Conservation (phyloP, 108 stramenopile genomes). For the Cylindrotheca closterium region DNA sequence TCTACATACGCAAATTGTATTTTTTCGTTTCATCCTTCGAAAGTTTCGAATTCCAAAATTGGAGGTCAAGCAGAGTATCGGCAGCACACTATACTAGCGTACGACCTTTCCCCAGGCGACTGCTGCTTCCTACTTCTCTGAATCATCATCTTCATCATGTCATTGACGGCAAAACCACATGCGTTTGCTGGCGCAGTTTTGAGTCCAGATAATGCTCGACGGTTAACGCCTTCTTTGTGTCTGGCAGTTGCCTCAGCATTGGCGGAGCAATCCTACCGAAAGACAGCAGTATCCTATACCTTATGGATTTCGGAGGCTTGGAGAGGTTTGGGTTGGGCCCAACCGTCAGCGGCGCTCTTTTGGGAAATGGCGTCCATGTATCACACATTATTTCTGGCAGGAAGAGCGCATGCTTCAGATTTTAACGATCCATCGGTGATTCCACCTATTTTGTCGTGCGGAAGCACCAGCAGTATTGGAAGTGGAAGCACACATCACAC, state of each 20-base stretch:
- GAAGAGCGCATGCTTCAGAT: conserved; percentile 46
- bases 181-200: conserved; percentile 80
- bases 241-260: conserved; percentile 62
- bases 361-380: conserved; percentile 98
- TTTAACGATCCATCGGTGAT: conserved; percentile 41
- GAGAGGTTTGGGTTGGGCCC: conserved; percentile 86
- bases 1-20: no score
- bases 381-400: conserved; percentile 78
- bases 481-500: conserved; percentile 56
- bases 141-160: no score
- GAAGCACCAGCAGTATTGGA: conserved; percentile 74
- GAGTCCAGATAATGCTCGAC: conserved; percentile 76
- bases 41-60: no score
- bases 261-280: conserved; percentile 52
- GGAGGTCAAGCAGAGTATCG: no score
- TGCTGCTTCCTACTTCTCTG: no score
- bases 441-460: conserved; percentile 85
- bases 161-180: conserved; percentile 77
- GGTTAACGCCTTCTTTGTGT: conserved; percentile 57
- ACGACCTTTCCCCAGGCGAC: no score
- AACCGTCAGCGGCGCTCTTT: conserved; percentile 88
- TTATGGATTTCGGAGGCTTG: conserved; percentile 89
- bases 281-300: conserved; percentile 72
- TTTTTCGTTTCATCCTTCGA: no score
- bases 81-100: no score